These are phyloP conservation scores for Omphalea diandra DNA, from an alignment of 441 rosid species.

Conservation along the genomic window DNA sequence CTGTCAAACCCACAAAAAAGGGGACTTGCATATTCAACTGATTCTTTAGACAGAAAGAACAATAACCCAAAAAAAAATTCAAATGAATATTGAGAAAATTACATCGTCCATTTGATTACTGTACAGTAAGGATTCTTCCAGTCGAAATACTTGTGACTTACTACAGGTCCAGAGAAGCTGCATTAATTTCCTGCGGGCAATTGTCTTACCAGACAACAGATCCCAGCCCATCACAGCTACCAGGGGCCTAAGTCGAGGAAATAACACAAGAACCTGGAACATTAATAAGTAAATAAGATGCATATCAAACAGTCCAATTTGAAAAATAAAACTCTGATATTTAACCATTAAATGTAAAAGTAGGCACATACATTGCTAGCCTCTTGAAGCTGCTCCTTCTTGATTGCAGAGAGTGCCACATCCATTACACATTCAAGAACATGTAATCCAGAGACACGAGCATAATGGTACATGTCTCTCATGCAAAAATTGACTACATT, in stretches of 20 bases:
- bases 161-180: slow-evolving; percentile 74
- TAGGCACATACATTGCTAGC: slow-evolving; percentile 75
- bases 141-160: slow-evolving; percentile 59
- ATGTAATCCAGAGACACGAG: slow-evolving; percentile 85
- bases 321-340: slow-evolving; percentile 25
- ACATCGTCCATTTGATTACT: slow-evolving; percentile 77
- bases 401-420: slow-evolving; percentile 63
- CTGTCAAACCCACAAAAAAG: slow-evolving; percentile 43
- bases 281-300: slow-evolving; percentile 28
- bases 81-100: slow-evolving; percentile 10
- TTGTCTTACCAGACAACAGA: slow-evolving; percentile 73
- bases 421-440: slow-evolving; percentile 83
- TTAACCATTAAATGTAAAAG: slow-evolving; percentile 29
- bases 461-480: slow-evolving; percentile 89
- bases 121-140: slow-evolving; percentile 78
- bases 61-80: neutral
- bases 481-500: slow-evolving; percentile 53
- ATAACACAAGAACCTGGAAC: slow-evolving; percentile 66
- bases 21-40: neutral
- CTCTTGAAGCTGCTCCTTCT: slow-evolving; percentile 74
- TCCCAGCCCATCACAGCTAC: slow-evolving; percentile 99
- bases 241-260: slow-evolving; percentile 80
- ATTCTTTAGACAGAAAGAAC: neutral
- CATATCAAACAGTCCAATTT: slow-evolving; percentile 16
- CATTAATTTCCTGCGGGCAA: slow-evolving; percentile 70